Percentiles rank a stretch among this genome's conserved stretches.
Conservation (phyloP, 2,329 filamentous ascomycete species). For the Shiraia bambusicola region DNA sequence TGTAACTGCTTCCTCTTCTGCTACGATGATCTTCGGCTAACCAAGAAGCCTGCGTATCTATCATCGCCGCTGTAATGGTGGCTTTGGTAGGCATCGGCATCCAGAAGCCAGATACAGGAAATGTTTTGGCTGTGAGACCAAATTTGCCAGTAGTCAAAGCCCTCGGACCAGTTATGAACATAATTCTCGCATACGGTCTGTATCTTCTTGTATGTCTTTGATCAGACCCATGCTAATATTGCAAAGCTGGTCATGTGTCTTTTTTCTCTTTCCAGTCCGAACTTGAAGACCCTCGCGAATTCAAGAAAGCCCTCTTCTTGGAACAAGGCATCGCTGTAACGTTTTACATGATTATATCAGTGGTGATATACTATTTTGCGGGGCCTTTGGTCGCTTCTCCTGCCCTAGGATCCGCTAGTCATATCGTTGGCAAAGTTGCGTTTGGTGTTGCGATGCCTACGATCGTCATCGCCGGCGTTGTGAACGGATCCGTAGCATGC, state of each 20-base stretch:
- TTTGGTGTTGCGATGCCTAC: constrained; percentile 70
- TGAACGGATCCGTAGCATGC: constrained; percentile 66
- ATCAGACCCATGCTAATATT: not conserved
- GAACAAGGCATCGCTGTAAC: constrained; percentile 61
- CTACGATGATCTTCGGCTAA: constrained; percentile 15
- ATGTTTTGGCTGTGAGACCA: constrained; percentile 27
- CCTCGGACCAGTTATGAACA: constrained; percentile 53
- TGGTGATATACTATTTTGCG: constrained; percentile 68
- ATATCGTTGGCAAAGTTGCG: constrained; percentile 61
- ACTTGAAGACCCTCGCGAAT: constrained; percentile 62
- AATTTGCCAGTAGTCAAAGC: constrained; percentile 26
- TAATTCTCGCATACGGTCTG: constrained; percentile 67
- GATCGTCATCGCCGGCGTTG: constrained; percentile 70
- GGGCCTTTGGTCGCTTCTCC: constrained; percentile 64
- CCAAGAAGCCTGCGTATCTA: constrained; percentile 60
- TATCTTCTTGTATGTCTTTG: not conserved
- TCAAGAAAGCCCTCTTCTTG: constrained; percentile 62
- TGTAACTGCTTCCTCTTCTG: constrained; percentile 44
- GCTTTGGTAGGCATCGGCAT: constrained; percentile 68
- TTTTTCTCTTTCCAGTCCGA: constrained; percentile 69
- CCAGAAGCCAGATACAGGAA: constrained; percentile 42
- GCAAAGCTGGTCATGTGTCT: constrained; percentile 59
- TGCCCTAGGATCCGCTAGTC: constrained; percentile 64
- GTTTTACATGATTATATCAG: constrained; percentile 66
- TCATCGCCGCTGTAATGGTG: constrained; percentile 63